Base-by-base conservation (phyloP, 495 filamentous ascomycete genomes). In the Eremomyces bilateralis region DNA sequence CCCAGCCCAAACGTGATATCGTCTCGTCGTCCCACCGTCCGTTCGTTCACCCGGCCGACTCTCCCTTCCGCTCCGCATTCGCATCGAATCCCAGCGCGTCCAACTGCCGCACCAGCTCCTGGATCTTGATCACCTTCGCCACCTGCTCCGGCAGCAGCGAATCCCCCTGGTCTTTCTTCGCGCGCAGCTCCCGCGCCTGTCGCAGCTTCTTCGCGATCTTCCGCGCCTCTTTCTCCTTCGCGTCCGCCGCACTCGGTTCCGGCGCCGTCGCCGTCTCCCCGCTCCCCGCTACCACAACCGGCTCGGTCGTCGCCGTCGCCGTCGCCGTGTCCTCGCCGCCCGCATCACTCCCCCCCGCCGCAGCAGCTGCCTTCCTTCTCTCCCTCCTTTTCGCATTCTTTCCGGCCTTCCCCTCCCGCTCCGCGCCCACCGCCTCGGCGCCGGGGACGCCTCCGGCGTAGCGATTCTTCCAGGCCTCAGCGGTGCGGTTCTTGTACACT, bases 381-480 rank as follows among this genome's bases (percentile, higher is more conserved):
- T 91, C 85, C 40, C 76, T 69, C 33, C 84, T 64, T 56, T 92
- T 94, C n/a, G 83, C 80, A 52, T 92, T 95, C 52, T 95, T 97
- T 47, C 76, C 81, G 3, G 68, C 55, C 0, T 44, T 42, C 13
- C 56, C 52, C 28, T 60, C 58, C n/a, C n/a, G n/a, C 2, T 42
- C 46, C 31, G 18, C 30, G 31, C 65, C 57, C 21, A 43, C 58
- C 3, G 52, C 35, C 37, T 79, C 80, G 13, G 83, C 78, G 8
- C 90, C 90, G 5, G 84, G 79, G 3, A 94, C 65, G 43, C 76
- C 75, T 34, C 67, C 71, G 40, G 63, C 76, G 10, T 74, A 78
- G 15, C 83, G 70, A 44, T 63, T 82, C 54, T 81, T 85, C 62
- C 79, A 92, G 25, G 67, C 71, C 43, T 85, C 78, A 17, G 84